Percentiles rank a stretch among this genome's conserved stretches.
Conservation (phyloP, 2,329 filamentous ascomycete genomes). For the Pleoardoris graminearum region DNA sequence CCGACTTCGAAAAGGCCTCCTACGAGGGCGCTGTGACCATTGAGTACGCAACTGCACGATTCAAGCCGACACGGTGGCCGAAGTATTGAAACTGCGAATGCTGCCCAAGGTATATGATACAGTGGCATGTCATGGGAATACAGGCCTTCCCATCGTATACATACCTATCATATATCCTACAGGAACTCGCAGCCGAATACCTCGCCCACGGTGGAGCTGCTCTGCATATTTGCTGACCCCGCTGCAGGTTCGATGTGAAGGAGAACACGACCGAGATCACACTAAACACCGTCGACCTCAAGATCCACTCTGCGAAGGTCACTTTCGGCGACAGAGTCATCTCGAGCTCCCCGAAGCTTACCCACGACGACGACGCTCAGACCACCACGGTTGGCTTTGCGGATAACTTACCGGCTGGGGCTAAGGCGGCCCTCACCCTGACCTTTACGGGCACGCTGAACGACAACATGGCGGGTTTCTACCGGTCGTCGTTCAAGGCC, state of each 20-base stretch:
- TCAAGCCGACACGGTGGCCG: background rate
- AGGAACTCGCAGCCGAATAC: background rate
- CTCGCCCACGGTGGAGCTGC: background rate
- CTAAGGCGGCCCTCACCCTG: slow-evolving; percentile 76
- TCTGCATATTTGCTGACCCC: slow-evolving; percentile 22
- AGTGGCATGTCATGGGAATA: too few species aligned
- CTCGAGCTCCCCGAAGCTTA: slow-evolving; percentile 67
- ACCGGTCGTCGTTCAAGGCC: slow-evolving; percentile 90
- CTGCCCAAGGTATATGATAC: background rate
- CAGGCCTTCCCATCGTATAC: background rate
- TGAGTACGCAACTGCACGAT: slow-evolving; percentile 58
- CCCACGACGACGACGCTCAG: slow-evolving; percentile 78
- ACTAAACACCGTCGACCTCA: slow-evolving; percentile 84
- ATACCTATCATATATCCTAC: background rate
- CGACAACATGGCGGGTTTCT: slow-evolving; percentile 97
- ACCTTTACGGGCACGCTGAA: slow-evolving; percentile 81
- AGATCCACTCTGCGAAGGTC: slow-evolving; percentile 75
- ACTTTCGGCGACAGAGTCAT: slow-evolving; percentile 60
- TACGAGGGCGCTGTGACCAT: slow-evolving; percentile 85
- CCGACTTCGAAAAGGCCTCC: slow-evolving; percentile 83
- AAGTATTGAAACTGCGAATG: background rate
- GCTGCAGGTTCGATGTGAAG: slow-evolving; percentile 70
- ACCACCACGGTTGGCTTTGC: slow-evolving; percentile 80
- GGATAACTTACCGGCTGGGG: slow-evolving; percentile 70
- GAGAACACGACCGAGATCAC: slow-evolving; percentile 85